These are phyloP conservation scores for Candida koratica DNA, from an alignment of 805 yeast species.

Conservation along the genomic window DNA sequence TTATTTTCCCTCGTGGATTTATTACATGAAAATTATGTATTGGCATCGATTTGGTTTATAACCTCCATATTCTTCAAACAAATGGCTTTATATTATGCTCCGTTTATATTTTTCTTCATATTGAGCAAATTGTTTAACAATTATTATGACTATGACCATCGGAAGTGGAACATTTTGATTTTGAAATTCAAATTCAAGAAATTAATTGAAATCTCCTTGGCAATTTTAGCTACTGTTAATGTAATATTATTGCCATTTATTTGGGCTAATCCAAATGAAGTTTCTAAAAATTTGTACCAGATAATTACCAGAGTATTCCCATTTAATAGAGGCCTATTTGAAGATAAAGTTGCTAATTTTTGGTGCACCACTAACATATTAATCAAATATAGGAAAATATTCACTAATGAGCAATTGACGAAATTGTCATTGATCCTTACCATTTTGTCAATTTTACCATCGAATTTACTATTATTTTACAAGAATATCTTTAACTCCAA, in stretches of 20 bases:
- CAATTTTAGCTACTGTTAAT: constrained; percentile 55
- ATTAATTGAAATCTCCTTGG: constrained; percentile 56
- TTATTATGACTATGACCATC: constrained; percentile 16
- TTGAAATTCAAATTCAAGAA: constrained; percentile 50
- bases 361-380: constrained; percentile 93
- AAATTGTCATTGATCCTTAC: constrained; percentile 54
- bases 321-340: constrained; percentile 88
- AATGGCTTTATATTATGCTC: constrained; percentile 92
- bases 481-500: constrained; percentile 22
- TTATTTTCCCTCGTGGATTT: constrained; percentile 64
- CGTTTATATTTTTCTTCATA: constrained; percentile 78
- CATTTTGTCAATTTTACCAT: constrained; percentile 31
- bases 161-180: constrained; percentile 9
- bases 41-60: constrained; percentile 76
- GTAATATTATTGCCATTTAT: constrained; percentile 60
- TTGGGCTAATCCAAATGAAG: constrained; percentile 22
- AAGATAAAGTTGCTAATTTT: constrained; percentile 94
- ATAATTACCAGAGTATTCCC: constrained; percentile 76
- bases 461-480: constrained; percentile 34
- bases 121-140: constrained; percentile 45
- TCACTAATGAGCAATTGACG: constrained; percentile 57
- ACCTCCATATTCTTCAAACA: constrained; percentile 82
- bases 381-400: constrained; percentile 60
- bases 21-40: constrained; percentile 55
- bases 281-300: constrained; percentile 37